Evolutionary conservation across 2,329 filamentous ascomycete genomes (phyloP).

Genomic region (Epichloe coenophiala): DNA sequence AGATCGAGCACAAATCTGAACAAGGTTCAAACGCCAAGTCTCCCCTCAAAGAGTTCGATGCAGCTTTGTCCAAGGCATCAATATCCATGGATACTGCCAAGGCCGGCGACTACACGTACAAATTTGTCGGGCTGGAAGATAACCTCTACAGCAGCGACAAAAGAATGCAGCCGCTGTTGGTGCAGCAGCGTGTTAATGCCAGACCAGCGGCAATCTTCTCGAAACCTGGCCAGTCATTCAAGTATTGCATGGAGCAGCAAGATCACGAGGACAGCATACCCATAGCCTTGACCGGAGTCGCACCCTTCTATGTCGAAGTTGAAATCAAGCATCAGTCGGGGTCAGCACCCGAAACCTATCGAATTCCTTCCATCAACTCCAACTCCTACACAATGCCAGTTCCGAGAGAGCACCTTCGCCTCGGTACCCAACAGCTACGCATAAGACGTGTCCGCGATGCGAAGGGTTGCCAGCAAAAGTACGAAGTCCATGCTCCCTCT

Average conservation of each 20-base stretch:
- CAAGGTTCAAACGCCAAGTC: conserved; percentile 52
- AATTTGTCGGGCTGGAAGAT: conserved; percentile 71
- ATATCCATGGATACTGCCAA: conserved; percentile 77
- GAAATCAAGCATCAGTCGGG: conserved; percentile 86
- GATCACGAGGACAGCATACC: conserved; percentile 77
- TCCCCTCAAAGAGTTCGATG: conserved; percentile 60
- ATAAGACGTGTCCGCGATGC: conserved; percentile 84
- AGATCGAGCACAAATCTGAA: conserved; percentile 58
- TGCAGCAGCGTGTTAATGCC: conserved; percentile 75
- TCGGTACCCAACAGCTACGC: conserved; percentile 79
- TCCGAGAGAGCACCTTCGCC: conserved; percentile 68
- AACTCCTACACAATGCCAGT: conserved; percentile 70
- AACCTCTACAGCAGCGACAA: conserved; percentile 69
- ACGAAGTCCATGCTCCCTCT: conserved; percentile 55
- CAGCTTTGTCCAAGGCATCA: conserved; percentile 60
- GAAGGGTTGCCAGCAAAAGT: conserved; percentile 71
- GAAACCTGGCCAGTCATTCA: conserved; percentile 84
- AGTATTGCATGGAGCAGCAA: conserved; percentile 80
- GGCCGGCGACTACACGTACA: conserved; percentile 75
- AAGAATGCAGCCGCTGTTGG: conserved; percentile 49
- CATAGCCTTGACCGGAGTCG: conserved; percentile 65
- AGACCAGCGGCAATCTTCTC: conserved; percentile 71
- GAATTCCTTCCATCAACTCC: conserved; percentile 64
- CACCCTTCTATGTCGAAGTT: conserved; percentile 83
- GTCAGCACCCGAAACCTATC: conserved; percentile 65